Percentiles rank a stretch among this genome's conserved stretches.
Conservation (phyloP, 2,329 filamentous ascomycete genomes). For the Hymenotorrendiella dingleyae region DNA sequence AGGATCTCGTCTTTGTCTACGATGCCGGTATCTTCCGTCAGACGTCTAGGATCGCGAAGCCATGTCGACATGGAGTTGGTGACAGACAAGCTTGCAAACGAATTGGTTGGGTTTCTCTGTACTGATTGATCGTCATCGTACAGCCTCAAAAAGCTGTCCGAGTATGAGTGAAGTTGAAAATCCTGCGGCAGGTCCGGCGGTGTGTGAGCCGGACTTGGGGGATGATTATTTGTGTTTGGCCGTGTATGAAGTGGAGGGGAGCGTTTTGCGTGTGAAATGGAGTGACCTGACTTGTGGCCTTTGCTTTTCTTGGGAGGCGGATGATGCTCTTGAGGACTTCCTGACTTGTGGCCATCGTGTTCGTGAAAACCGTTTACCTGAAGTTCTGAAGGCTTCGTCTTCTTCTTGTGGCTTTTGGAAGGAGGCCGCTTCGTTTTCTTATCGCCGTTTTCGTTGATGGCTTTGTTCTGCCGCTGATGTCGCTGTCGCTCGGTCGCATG, state of each 20-base stretch:
- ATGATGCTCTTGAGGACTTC: constrained; percentile 39
- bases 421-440: constrained; percentile 69
- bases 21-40: constrained; percentile 63
- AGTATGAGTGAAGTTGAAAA: constrained; percentile 62
- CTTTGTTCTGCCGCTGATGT: constrained; percentile 50
- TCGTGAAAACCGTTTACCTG: constrained; percentile 63
- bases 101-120: constrained; percentile 62
- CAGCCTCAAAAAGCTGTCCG: constrained; percentile 67
- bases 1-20: constrained; percentile 63
- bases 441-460: constrained; percentile 45
- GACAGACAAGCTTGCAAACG: constrained; percentile 69
- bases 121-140: constrained; percentile 59
- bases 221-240: constrained; percentile 49
- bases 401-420: constrained; percentile 84
- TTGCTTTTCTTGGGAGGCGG: constrained; percentile 74
- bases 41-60: constrained; percentile 66
- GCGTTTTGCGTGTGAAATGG: constrained; percentile 63
- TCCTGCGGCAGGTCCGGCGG: constrained; percentile 60
- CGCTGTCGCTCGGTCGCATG: constrained; percentile 69
- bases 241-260: constrained; percentile 58
- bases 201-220: constrained; percentile 71
- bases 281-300: constrained; percentile 73
- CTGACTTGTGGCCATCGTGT: constrained; percentile 42
- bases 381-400: constrained; percentile 63
- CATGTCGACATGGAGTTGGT: constrained; percentile 71